phyloP scores from a whole-genome alignment of 306 rosid genomes.

The Begonia peltatifolia region DNA sequence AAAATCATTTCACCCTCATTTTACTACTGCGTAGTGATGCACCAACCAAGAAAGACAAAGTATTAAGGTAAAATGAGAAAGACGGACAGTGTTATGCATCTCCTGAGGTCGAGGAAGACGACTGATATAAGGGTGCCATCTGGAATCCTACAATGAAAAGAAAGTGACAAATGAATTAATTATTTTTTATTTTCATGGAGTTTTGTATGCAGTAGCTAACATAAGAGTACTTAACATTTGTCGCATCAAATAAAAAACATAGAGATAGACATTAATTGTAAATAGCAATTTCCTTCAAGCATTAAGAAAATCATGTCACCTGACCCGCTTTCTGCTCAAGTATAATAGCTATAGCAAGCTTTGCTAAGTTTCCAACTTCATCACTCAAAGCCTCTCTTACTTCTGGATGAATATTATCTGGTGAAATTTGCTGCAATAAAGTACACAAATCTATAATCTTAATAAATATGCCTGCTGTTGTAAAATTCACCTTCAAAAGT shows the following conservation, averaged over 20 bases:
- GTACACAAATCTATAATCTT: neutral
- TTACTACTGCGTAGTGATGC: neutral
- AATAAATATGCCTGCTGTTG: neutral
- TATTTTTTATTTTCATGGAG: no score
- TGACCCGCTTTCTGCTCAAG: slow-evolving; percentile 40
- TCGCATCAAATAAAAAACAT: no score
- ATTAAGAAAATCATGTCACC: slow-evolving; percentile 18
- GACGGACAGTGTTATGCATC: slow-evolving; percentile 57
- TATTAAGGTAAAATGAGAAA: neutral
- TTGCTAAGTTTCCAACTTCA: slow-evolving; percentile 40
- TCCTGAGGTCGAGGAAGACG: slow-evolving; percentile 35
- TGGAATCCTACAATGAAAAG: slow-evolving; percentile 30
- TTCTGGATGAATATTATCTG: slow-evolving; percentile 36
- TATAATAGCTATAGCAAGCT: slow-evolving; percentile 42
- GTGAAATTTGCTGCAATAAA: slow-evolving; percentile 56
- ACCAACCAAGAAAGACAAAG: no score
- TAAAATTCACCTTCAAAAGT: neutral
- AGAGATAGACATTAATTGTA: no score
- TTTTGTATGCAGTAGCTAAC: no score
- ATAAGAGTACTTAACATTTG: no score
- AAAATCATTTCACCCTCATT: no score
- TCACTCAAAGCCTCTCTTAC: slow-evolving; percentile 24
- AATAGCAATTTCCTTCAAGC: no score
- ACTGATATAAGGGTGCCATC: slow-evolving; percentile 55
- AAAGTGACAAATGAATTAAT: no score